phyloP scores from a whole-genome alignment of 495 filamentous ascomycete genomes.

The Aspergillus steynii region DNA sequence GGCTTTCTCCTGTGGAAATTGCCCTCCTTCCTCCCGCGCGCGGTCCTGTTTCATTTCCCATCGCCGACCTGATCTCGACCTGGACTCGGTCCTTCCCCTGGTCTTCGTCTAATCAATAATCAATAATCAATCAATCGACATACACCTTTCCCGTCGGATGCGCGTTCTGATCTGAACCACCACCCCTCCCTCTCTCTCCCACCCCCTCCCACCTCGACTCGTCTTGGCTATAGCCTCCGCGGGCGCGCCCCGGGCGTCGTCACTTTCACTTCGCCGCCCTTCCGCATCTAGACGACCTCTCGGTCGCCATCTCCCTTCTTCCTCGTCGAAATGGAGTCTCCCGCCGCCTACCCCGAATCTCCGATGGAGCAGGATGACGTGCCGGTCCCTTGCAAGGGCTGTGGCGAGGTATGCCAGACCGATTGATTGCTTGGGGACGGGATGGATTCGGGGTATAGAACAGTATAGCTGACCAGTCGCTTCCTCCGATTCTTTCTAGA shows the following conservation, averaged over 20 bases:
- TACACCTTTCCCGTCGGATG: slow-evolving; percentile 16
- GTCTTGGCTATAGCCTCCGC: slow-evolving; percentile 17
- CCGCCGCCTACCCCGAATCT: slow-evolving; percentile 68
- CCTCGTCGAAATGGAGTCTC: slow-evolving; percentile 39
- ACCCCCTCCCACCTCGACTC: not conserved
- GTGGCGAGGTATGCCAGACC: slow-evolving; percentile 76
- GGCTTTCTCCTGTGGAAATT: slow-evolving; percentile 8
- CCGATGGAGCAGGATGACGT: slow-evolving; percentile 87
- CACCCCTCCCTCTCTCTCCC: slow-evolving; percentile 7
- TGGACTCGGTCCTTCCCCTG: not conserved
- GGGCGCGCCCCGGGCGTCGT: slow-evolving; percentile 12
- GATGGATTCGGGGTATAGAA: slow-evolving; percentile 1
- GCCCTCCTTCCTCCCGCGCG: not conserved
- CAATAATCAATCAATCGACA: not conserved
- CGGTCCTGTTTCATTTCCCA: not conserved
- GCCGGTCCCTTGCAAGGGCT: slow-evolving; percentile 92
- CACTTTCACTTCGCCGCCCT: slow-evolving; percentile 1
- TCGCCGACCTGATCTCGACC: not conserved
- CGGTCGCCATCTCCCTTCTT: not conserved
- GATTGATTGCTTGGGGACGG: not conserved
- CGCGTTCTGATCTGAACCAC: slow-evolving; percentile 12
- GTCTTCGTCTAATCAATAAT: not conserved
- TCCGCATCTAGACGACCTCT: slow-evolving; percentile 2
- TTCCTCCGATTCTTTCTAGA: slow-evolving; percentile 50
- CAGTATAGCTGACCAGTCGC: slow-evolving; percentile 3